Evolutionary conservation across 768 basidiomycete genomes (phyloP), one percentile per base, ranked within the genome.

Genomic region (Panus rudis): DNA sequence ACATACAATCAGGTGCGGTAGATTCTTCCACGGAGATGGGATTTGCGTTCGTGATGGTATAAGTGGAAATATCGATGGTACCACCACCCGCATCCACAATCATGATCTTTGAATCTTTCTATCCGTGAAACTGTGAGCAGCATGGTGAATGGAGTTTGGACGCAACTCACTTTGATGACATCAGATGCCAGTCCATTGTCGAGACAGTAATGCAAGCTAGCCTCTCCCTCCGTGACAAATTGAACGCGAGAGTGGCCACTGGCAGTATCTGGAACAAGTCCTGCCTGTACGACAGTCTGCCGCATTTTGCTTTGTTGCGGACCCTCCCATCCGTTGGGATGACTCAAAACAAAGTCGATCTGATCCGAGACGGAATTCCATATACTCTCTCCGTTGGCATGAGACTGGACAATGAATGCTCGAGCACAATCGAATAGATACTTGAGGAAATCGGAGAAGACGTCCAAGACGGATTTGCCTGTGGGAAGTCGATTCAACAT

Each of bases 161-260:
- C 19, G 14, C 12, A 6, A 64, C 72, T 35, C 50, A 86, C 85
- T 40, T 78, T 79, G 51, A 89, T 75, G 23, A 88, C 81, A 50
- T 88, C 84, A 2, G 75, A 78, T 13, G 85, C 84, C 3, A 89
- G 70, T 7, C 85, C 85, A 54, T 79, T 87, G 52, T 85, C 60
- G 3, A 88, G 78, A 59, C 85, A 88, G 0, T 84, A 80, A 57
- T 89, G 85, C 52, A 89, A 63, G 69, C 85, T 87, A 1, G 85
- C 85, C 63, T 89, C 85, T 41, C 85, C 85, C 58, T 88, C 85
- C 3, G 84, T 89, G 40, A 89, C 85, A 50, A 89, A 88, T 27
- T 82, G 68, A 52, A 89, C 84, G 43, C 81, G 68, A 1, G 84
- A 75, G 49, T 77, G 78, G 3, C 84, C 84, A 43, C 75, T 78